A percentile compares a stretch with the other conserved stretches of the same genome.
Conservation (phyloP, 1,139 yeast species). For the Geotrichum europaeum region DNA sequence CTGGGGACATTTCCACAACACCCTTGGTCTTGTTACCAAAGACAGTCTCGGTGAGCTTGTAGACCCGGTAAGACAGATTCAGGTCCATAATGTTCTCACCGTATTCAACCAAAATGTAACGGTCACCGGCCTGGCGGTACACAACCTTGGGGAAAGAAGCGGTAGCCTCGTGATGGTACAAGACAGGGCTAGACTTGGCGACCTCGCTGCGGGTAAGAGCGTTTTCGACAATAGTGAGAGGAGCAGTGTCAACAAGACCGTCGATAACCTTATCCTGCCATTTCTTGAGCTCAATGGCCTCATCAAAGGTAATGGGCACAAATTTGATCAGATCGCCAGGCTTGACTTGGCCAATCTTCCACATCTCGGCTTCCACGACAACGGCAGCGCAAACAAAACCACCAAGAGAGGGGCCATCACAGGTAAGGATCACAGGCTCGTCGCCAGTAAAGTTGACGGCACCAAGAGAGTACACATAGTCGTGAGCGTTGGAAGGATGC, state of each 20-base stretch:
- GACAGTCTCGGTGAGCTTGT: constrained; percentile 72
- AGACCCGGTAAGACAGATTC: constrained; percentile 77
- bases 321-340: constrained; percentile 85
- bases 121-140: constrained; percentile 95
- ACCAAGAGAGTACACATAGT: constrained; percentile 91
- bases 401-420: constrained; percentile 96
- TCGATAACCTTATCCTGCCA: constrained; percentile 46
- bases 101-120: constrained; percentile 83
- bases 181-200: constrained; percentile 43
- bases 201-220: constrained; percentile 11
- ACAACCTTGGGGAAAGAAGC: constrained; percentile 62
- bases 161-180: constrained; percentile 41
- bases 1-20: constrained; percentile 91
- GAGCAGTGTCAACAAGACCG: constrained; percentile 15
- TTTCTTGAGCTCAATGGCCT: constrained; percentile 58
- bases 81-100: constrained; percentile 86
- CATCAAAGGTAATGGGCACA: constrained; percentile 64
- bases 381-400: constrained; percentile 97
- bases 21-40: constrained; percentile 52
- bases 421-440: constrained; percentile 92
- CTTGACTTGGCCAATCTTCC: constrained; percentile 97
- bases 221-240: constrained; percentile 16
- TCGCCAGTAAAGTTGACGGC: constrained; percentile 98
- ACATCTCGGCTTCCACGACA: constrained; percentile 91
- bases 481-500: constrained; percentile 97